A percentile compares a stretch with the other conserved stretches of the same genome.
phyloP scores from a whole-genome alignment of 2,329 filamentous ascomycete species.

The Mariannaea sp. region DNA sequence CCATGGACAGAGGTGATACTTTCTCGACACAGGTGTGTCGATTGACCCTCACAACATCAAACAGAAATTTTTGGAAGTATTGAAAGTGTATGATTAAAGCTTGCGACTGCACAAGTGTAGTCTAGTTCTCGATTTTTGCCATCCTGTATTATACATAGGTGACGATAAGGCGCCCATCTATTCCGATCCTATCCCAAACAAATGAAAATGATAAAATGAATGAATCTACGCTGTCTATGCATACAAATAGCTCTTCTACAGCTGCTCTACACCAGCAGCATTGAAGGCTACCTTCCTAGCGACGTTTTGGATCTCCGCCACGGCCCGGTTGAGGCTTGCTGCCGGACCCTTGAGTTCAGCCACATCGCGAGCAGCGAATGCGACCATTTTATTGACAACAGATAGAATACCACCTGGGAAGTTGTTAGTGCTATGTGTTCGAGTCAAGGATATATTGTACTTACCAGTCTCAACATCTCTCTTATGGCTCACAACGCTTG shows the following conservation, averaged over 20 bases:
- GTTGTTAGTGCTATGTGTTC: neutral
- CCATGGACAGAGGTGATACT: no score
- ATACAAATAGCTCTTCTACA: neutral
- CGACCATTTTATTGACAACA: conserved; percentile 1
- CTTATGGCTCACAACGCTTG: neutral
- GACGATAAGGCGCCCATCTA: no score
- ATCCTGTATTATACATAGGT: no score
- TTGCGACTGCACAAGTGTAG: no score
- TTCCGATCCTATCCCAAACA: no score
- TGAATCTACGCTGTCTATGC: no score
- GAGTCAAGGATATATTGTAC: neutral
- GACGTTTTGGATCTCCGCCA: neutral
- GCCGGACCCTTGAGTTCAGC: conserved; percentile 3
- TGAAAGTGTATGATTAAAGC: no score
- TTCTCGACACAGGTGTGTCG: no score
- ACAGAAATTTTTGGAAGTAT: no score
- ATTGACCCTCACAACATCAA: no score
- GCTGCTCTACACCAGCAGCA: neutral
- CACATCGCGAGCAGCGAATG: neutral
- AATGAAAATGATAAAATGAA: no score
- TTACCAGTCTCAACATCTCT: neutral
- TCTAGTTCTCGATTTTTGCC: no score
- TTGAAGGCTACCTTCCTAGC: neutral
- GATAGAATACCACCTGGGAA: neutral
- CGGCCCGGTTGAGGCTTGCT: conserved; percentile 1